Evolutionary conservation across 257 asterid species (phyloP), one percentile per base, ranked within the genome.

Genomic region (Agastache rugosa): DNA sequence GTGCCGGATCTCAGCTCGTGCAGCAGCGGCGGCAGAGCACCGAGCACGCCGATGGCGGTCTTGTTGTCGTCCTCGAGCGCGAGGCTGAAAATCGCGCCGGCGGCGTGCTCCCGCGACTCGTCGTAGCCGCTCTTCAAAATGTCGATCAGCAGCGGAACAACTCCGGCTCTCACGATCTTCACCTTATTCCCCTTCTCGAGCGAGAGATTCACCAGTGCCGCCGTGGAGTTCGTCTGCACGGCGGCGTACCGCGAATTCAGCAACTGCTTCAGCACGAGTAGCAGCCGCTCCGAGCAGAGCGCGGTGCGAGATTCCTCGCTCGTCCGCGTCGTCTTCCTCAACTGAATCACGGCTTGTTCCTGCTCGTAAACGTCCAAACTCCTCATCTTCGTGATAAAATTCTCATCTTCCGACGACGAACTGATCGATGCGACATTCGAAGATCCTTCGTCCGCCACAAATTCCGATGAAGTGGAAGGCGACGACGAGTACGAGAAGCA

Each of bases 41-140:
- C 97, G 11, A 94, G 76, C 6, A 92, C 97, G 5, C 97, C 97
- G 39, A 94, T 86, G 15, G 97, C 96, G 15, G 85, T 92, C 81
- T 87, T 90, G 77, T 92, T 94, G 56, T 79, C 92, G 29, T 90
- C 96, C 72, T 87, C 96, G 2, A 90, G 74, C 0, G 96, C 89
- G 31, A 94, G 82, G 58, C 99, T 94, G 78, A 94, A 94, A 58
- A 94, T 82, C 19, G 92, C 97, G 20, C 99, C 97, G 5, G 97
- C 91, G 11, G 97, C 99, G 77, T 94, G 97, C 75, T 92, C 99
- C 9, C 87, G 79, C 0, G 97, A 84, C 80, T 92, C 99, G 11
- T 80, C 93, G 22, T 74, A 90, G 1, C 97, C 99, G 53, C 87
- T 86, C 63, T 82, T 94, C 27, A 94, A 58, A 45, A 87, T 67